Conservation (phyloP, 495 filamentous ascomycete species). For the Penicillium pulvis region DNA sequence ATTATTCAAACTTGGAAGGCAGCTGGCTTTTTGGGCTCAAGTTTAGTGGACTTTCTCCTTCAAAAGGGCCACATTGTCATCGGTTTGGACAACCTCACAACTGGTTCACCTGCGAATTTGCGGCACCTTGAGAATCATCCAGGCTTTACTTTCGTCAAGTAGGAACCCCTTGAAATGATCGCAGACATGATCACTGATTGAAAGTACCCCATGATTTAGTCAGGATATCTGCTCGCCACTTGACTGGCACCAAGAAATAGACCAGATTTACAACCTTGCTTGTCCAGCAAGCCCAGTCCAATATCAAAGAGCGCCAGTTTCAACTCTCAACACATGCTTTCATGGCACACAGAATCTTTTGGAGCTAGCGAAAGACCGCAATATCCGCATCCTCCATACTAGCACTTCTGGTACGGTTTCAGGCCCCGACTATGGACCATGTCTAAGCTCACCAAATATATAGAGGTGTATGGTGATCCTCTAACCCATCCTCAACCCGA, state of each 20-base stretch:
- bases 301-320: slow-evolving; percentile 24
- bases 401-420: slow-evolving; percentile 21
- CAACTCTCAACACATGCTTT: slow-evolving; percentile 19
- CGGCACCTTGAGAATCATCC: slow-evolving; percentile 12
- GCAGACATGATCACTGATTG: no score
- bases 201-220: neutral
- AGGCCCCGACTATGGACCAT: no score
- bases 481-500: slow-evolving; percentile 24
- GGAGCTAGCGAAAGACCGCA: slow-evolving; percentile 8
- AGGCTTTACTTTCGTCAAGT: slow-evolving; percentile 13
- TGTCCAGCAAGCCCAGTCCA: slow-evolving; percentile 26
- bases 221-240: slow-evolving; percentile 20
- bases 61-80: slow-evolving; percentile 18
- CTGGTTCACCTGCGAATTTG: slow-evolving; percentile 16
- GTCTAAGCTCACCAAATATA: neutral
- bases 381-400: slow-evolving; percentile 17
- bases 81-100: slow-evolving; percentile 21
- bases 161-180: no score
- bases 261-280: slow-evolving; percentile 25
- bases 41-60: slow-evolving; percentile 23
- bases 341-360: slow-evolving; percentile 19
- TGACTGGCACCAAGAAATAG: slow-evolving; percentile 2
- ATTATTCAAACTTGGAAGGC: neutral
- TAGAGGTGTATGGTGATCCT: slow-evolving; percentile 25
- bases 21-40: slow-evolving; percentile 24